Conservation (phyloP, 352 stramenopile genomes). For the Aphanomyces euteiches region DNA sequence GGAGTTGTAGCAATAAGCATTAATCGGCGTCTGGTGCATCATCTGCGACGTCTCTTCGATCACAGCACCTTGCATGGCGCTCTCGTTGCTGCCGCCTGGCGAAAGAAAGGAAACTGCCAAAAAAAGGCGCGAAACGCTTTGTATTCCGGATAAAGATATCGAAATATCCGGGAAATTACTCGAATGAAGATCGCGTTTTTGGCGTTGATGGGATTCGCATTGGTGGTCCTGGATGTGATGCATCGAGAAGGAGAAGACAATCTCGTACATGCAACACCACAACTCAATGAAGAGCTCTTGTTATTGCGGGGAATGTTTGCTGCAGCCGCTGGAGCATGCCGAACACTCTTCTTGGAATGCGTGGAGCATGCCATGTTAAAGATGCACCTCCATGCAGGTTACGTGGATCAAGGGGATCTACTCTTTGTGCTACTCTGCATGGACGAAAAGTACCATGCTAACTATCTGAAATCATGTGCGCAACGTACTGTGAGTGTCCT, state of each 20-base stretch:
- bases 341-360: slow-evolving; percentile 47
- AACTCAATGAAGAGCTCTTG: slow-evolving; percentile 31
- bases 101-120: too few species aligned
- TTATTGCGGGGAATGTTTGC: slow-evolving; percentile 54
- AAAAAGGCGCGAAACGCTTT: too few species aligned
- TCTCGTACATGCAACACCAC: slow-evolving; percentile 37
- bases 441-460: not conserved
- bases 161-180: not conserved
- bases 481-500: slow-evolving; percentile 7
- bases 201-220: not conserved
- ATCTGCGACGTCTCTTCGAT: slow-evolving; percentile 61
- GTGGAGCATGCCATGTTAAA: slow-evolving; percentile 42
- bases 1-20: slow-evolving; percentile 62
- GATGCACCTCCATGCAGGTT: not conserved
- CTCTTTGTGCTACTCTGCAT: slow-evolving; percentile 20
- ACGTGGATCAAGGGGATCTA: slow-evolving; percentile 21
- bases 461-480: slow-evolving; percentile 4
- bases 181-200: not conserved
- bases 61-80: slow-evolving; percentile 52
- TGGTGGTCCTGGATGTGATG: slow-evolving; percentile 53
- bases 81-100: not conserved
- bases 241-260: slow-evolving; percentile 73
- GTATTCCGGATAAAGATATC: too few species aligned
- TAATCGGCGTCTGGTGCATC: slow-evolving; percentile 57
- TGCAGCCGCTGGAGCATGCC: slow-evolving; percentile 49